A percentile compares a stretch with the other conserved stretches of the same genome.
These are phyloP conservation scores for Epichloe aotearoae DNA, from an alignment of 2,329 filamentous ascomycete species.

Conservation along the genomic window DNA sequence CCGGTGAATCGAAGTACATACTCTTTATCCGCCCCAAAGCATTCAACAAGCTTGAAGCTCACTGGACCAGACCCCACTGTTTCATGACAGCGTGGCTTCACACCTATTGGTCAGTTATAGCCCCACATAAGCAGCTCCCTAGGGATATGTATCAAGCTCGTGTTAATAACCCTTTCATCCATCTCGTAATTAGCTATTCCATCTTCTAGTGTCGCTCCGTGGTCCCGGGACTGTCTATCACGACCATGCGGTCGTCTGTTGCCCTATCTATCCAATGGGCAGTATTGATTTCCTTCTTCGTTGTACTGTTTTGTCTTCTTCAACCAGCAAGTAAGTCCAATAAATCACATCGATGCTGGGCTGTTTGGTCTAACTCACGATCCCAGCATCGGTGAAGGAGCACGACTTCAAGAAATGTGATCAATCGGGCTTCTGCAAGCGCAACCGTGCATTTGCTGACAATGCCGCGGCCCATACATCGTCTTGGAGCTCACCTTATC, in stretches of 20 bases:
- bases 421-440: constrained; percentile 93
- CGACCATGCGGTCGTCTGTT: constrained; percentile 36
- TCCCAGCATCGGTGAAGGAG: constrained; percentile 71
- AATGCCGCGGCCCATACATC: constrained; percentile 49
- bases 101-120: constrained; percentile 2
- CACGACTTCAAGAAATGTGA: constrained; percentile 95
- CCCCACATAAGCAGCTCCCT: not conserved
- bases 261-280: constrained; percentile 50
- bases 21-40: not conserved
- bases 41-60: constrained; percentile 4
- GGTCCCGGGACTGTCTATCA: constrained; percentile 9
- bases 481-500: constrained; percentile 70
- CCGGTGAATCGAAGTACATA: too few species aligned
- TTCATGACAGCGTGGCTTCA: not conserved
- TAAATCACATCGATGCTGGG: not conserved
- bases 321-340: constrained; percentile 47
- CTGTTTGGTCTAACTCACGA: not conserved
- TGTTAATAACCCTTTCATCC: not conserved
- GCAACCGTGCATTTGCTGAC: constrained; percentile 85
- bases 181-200: not conserved
- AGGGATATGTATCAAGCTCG: not conserved
- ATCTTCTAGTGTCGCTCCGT: not conserved
- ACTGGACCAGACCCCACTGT: constrained; percentile 4
- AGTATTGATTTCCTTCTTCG: constrained; percentile 45
- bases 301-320: constrained; percentile 45